Conservation (phyloP, 768 basidiomycete species). For the Lactarius trivialis region DNA sequence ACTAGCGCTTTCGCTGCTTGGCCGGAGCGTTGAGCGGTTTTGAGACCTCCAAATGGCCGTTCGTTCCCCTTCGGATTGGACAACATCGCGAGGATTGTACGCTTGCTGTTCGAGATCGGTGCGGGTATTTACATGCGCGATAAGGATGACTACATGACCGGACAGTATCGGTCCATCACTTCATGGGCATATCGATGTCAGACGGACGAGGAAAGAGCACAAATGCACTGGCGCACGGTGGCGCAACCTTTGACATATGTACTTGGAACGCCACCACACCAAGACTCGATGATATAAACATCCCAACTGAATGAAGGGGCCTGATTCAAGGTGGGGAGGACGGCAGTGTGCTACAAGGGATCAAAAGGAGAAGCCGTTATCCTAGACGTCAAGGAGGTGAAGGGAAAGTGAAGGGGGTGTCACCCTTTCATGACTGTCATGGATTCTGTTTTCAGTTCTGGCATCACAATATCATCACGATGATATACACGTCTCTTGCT, state of each 20-base stretch:
- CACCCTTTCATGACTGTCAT: too few relatives aligned
- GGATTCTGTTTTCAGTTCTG: too few relatives aligned
- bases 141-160: background rate
- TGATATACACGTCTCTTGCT: background rate
- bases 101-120: background rate
- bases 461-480: background rate
- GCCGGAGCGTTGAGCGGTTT: background rate
- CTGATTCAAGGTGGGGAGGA: too few relatives aligned
- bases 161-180: background rate
- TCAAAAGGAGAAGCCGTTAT: background rate
- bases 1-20: background rate
- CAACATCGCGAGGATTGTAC: background rate
- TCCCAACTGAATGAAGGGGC: too few relatives aligned
- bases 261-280: background rate
- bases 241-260: background rate
- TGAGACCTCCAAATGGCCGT: background rate
- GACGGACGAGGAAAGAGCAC: background rate
- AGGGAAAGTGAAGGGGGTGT: too few relatives aligned
- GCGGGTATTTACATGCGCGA: background rate
- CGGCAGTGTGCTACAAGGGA: too few relatives aligned
- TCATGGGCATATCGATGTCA: background rate
- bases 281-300: background rate
- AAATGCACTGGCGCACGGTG: background rate
- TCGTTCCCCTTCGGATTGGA: background rate
- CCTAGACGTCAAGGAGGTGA: background rate